Evolutionary conservation across 2,329 filamentous ascomycete species (phyloP).

Genomic region (Dryadomyces quercus-mongolicae): DNA sequence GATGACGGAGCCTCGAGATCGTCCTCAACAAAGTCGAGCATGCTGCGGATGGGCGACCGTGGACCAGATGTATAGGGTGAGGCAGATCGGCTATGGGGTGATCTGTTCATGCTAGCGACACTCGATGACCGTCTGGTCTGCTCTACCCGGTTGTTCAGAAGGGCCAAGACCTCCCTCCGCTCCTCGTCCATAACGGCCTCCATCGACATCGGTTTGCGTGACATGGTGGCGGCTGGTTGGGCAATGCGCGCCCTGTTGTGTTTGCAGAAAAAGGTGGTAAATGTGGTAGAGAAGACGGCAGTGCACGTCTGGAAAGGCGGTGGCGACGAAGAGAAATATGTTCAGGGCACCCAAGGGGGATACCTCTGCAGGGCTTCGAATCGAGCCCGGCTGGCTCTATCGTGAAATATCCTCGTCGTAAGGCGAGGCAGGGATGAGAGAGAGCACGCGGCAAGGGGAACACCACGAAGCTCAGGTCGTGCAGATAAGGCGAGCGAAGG

Average conservation of each 20-base stretch:
- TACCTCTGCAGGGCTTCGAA: neutral
- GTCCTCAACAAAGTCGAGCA: constrained; percentile 43
- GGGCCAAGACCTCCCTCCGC: constrained; percentile 57
- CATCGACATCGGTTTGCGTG: constrained; percentile 51
- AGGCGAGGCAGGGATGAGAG: neutral
- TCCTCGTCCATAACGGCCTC: constrained; percentile 69
- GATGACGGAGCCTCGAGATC: constrained; percentile 12
- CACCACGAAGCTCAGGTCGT: neutral
- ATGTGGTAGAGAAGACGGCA: neutral
- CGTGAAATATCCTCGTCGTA: neutral
- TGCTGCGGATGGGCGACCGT: constrained; percentile 56
- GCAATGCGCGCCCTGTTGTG: neutral
- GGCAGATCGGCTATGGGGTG: constrained; percentile 26
- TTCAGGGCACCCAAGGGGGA: neutral
- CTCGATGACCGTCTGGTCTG: neutral
- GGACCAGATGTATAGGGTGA: constrained; percentile 42
- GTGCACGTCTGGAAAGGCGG: neutral
- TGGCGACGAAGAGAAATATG: neutral
- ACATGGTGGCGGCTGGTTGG: constrained; percentile 16
- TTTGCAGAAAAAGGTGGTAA: neutral
- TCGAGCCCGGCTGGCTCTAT: neutral
- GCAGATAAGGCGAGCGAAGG: neutral
- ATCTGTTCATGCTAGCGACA: constrained; percentile 12
- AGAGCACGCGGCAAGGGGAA: neutral
- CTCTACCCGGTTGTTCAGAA: constrained; percentile 33